Evolutionary conservation across 208 protist genomes (phyloP), one percentile per base, ranked within the genome.

Genomic region (Borovskyia barvae): DNA sequence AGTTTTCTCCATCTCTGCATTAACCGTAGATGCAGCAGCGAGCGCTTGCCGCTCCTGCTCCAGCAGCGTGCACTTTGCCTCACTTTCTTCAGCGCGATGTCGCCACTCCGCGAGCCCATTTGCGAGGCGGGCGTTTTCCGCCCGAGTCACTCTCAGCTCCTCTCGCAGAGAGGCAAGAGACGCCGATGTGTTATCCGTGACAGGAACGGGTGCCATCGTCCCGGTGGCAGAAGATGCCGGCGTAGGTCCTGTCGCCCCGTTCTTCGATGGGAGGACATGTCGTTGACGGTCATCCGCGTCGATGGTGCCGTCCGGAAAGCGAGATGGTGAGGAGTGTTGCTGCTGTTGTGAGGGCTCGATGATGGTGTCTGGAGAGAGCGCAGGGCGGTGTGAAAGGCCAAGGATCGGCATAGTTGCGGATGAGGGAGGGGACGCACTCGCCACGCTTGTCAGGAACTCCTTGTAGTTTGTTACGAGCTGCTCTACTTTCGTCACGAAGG

Each of bases 401-500:
- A 32, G 25, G 5, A 46, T 25, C 0, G 37, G 12, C 53, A 71
- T 42, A 11, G 59, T 33, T 30, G 22, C 30, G 9, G 51, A n/a
- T 11, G 11, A 4, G 5, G 61, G 9, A 19, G 59, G 24, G 1
- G 33, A 9, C 0, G 52, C 24, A 5, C 48, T 35, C 0, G 52
- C 57, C 9, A 45, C 56, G 9, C 47, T 41, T 41, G 35, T 28
- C 32, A 66, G 45, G 19, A 80, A 28, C 2, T 17, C 28, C 22
- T 68, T 72, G 45, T 80, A 76, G n/a, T 69, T 59, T 35, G 37
- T 41, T 25, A 71, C 56, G 12, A 79, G 48, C n/a, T 53, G 49
- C 48, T 80, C 40, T 45, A 77, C 57, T 39, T 43, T 12, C 4
- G 42, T 29, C 32, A 73, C 62, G 36, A 77, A 72, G 1, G 40